Evolutionary conservation across 106 monocot genomes (phyloP), one percentile per base, ranked within the genome.

Genomic region (Dendrobium chrysotoxum): DNA sequence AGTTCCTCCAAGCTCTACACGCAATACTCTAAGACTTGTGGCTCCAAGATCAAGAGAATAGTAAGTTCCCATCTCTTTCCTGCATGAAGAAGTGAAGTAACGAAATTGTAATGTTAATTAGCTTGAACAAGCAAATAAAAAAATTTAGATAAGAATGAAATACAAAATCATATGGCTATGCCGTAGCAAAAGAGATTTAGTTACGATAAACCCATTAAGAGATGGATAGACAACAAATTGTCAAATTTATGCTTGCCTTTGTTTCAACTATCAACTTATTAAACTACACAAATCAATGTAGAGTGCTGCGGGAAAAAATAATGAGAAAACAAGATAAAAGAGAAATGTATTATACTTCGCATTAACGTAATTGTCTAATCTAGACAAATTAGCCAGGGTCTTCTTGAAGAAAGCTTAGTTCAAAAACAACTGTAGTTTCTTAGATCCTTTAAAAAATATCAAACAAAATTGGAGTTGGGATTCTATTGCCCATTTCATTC

Each of bases 1-100:
- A 75, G 35, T 75, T 28, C 88, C 90, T 9, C 85, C 93, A 64
- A 96, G 85, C 80, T 91, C 81, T 77, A 96, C 88, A 70, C 85
- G 81, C 75, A 91, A 83, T 5, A 96, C 91, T 86, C 90, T 89
- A 80, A 96, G 87, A 77, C 86, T 83, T 18, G 93, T 88, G 30
- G 91, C 96, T 78, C 89, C 96, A 11, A 96, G 81, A 86, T 96
- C 89, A 82, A 96, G 86, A 26, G 89, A 89, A 87, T 91, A 93
- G 72, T 82, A 96, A 61, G 79, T 86, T 64, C 96, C 96, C 72
- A 85, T 85, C 79, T 96, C 96, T 46, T 78, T 86, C 88, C 96
- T 96, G 84, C 74, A 72, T 12, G 46, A 31, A 71, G 38, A 81
- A 68, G 77, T 74, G 74, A 28, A 15, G 30, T 31, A 16, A 38